Percentiles rank a stretch among this genome's conserved stretches.
Evolutionary conservation across 257 asterid genomes (phyloP).

Genomic region (Solanum medicagineum): DNA sequence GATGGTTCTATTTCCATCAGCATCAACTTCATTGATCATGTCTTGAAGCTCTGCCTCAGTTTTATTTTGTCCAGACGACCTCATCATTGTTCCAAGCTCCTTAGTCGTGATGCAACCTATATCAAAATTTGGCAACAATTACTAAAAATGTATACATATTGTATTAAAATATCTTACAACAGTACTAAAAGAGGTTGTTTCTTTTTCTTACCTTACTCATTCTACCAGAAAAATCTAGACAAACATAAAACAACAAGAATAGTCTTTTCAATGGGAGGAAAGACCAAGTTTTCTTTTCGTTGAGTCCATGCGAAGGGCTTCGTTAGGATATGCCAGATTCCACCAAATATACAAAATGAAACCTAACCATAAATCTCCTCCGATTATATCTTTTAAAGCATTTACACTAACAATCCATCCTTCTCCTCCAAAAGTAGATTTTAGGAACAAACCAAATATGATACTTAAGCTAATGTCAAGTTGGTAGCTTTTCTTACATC

Average conservation of each 20-base stretch:
- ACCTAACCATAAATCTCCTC: not conserved
- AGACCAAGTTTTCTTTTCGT: not conserved
- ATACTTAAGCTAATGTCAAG: not conserved
- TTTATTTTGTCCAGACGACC: not conserved
- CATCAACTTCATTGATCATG: not conserved
- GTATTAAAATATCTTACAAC: not conserved
- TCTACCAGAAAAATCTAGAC: not conserved
- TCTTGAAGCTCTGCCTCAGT: not conserved
- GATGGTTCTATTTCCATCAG: not conserved
- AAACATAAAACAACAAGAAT: not conserved
- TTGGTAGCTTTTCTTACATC: not conserved
- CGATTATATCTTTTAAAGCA: not conserved
- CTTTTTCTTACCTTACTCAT: not conserved
- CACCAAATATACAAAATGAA: not conserved
- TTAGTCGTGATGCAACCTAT: not conserved
- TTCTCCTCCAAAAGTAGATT: not conserved
- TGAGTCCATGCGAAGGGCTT: not conserved
- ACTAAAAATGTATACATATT: not conserved
- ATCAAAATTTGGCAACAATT: not conserved
- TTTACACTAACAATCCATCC: not conserved
- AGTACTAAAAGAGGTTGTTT: not conserved
- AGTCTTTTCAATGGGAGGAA: not conserved
- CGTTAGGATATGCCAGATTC: not conserved
- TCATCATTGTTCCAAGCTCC: not conserved
- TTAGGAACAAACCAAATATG: not conserved